phyloP scores from a whole-genome alignment of 1,284 basidiomycete genomes.

The Retiboletus flavoniger region DNA sequence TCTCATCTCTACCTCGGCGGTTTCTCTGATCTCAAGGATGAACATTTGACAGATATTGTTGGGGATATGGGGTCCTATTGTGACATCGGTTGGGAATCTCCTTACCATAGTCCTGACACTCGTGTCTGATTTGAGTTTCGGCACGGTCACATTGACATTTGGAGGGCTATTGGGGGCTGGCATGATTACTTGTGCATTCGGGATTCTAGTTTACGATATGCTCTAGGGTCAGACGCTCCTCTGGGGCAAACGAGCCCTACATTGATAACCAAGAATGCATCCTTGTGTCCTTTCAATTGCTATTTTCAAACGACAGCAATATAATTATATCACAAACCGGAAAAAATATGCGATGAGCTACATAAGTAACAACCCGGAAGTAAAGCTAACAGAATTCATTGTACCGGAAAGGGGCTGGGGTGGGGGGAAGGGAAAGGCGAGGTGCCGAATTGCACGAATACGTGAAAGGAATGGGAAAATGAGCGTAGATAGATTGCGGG shows the following conservation, averaged over 20 bases:
- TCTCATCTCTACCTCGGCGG: background rate
- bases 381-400: slow-evolving; percentile 21
- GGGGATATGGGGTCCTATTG: slow-evolving; percentile 80
- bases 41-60: slow-evolving; percentile 57
- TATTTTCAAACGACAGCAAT: slow-evolving; percentile 25
- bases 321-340: slow-evolving; percentile 37
- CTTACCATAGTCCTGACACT: slow-evolving; percentile 83
- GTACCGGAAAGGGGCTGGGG: slow-evolving; percentile 14
- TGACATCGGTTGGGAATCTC: slow-evolving; percentile 80
- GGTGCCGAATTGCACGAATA: slow-evolving; percentile 14
- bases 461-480: slow-evolving; percentile 27
- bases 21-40: slow-evolving; percentile 6
- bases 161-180: slow-evolving; percentile 68
- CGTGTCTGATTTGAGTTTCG: slow-evolving; percentile 67
- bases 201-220: slow-evolving; percentile 71
- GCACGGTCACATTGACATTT: slow-evolving; percentile 55
- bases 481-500: slow-evolving; percentile 33
- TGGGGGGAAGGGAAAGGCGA: slow-evolving; percentile 7
- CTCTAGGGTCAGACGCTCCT: slow-evolving; percentile 29
- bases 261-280: background rate
- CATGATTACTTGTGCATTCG: slow-evolving; percentile 72
- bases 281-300: background rate
- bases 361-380: slow-evolving; percentile 34
- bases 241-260: background rate
- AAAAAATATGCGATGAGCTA: slow-evolving; percentile 35